phyloP scores from a whole-genome alignment of 139 green algal species.

The Chlorella sorokiniana region DNA sequence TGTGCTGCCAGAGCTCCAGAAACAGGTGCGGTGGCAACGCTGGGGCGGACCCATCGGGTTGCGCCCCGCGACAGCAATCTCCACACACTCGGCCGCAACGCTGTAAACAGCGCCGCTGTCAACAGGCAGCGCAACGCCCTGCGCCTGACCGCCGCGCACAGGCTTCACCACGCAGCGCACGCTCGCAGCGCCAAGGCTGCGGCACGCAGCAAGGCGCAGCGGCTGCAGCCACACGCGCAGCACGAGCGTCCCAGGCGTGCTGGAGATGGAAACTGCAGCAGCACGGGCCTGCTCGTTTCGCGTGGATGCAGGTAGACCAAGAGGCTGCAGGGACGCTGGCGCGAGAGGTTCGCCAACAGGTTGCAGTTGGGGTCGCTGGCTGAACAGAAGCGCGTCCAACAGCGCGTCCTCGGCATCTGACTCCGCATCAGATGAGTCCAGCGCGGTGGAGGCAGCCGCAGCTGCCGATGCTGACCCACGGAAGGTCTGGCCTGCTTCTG shows the following conservation, averaged over 20 bases:
- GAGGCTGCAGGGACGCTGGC: background rate
- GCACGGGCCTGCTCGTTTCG: no score
- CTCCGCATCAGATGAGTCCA: background rate
- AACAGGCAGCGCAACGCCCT: constrained; percentile 14
- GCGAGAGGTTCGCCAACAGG: background rate
- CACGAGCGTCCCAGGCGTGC: background rate
- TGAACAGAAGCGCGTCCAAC: constrained; percentile 8
- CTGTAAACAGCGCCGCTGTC: background rate
- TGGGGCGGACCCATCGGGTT: background rate
- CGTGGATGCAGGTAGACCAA: background rate
- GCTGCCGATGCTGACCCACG: background rate
- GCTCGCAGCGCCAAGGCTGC: background rate
- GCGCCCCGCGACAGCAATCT: background rate
- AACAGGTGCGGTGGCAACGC: constrained; percentile 17
- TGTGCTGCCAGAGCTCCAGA: constrained; percentile 27
- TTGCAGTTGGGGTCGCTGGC: background rate
- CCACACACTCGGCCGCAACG: background rate
- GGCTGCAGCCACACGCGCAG: constrained; percentile 4
- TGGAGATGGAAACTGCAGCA: background rate
- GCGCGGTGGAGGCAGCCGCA: background rate
- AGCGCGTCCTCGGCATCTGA: constrained; percentile 24
- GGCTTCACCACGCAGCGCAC: constrained; percentile 18
- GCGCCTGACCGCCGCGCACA: background rate
- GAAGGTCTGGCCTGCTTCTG: background rate
- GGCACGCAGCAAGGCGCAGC: background rate